A percentile compares a stretch with the other conserved stretches of the same genome.
Conservation (phyloP, 2,329 filamentous ascomycete species). For the Diaporthe longicolla region DNA sequence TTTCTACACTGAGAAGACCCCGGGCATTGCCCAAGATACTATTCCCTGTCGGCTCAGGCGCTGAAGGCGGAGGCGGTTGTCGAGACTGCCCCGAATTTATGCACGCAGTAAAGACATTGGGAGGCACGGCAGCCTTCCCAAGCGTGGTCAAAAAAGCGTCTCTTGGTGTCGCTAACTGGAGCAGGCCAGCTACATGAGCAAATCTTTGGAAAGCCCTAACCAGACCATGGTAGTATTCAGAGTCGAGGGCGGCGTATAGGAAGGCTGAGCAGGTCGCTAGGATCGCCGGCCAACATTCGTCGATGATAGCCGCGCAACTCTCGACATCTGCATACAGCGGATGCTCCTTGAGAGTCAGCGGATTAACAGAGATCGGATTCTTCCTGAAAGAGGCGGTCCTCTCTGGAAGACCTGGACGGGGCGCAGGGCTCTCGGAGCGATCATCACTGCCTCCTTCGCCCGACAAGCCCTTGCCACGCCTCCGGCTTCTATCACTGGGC, state of each 20-base stretch:
- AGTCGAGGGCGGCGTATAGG: constrained; percentile 90
- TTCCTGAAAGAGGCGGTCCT: constrained; percentile 79
- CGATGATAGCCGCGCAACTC: constrained; percentile 85
- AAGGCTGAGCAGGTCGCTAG: constrained; percentile 97
- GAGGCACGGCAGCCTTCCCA: constrained; percentile 91
- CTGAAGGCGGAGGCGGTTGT: constrained; percentile 59
- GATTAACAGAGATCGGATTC: constrained; percentile 86
- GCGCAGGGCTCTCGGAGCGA: constrained; percentile 56
- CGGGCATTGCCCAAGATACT: constrained; percentile 80
- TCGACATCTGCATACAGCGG: constrained; percentile 79
- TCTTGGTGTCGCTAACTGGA: constrained; percentile 86
- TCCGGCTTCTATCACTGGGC: constrained; percentile 76
- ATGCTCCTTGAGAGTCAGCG: constrained; percentile 81
- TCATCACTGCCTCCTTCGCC: constrained; percentile 45
- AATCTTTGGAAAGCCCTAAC: constrained; percentile 96
- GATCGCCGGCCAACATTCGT: constrained; percentile 95
- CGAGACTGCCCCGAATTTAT: constrained; percentile 64
- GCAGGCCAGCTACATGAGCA: constrained; percentile 90
- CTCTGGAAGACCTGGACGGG: constrained; percentile 58
- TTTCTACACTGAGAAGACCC: constrained; percentile 81
- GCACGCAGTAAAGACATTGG: constrained; percentile 78
- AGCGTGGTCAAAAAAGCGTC: constrained; percentile 96
- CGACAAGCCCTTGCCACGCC: constrained; percentile 59
- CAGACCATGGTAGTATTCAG: constrained; percentile 92
- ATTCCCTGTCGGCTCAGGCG: constrained; percentile 62